Percentiles rank a stretch among this genome's conserved stretches.
Conservation (phyloP, 495 filamentous ascomycete genomes). For the Talaromyces proteolyticus region DNA sequence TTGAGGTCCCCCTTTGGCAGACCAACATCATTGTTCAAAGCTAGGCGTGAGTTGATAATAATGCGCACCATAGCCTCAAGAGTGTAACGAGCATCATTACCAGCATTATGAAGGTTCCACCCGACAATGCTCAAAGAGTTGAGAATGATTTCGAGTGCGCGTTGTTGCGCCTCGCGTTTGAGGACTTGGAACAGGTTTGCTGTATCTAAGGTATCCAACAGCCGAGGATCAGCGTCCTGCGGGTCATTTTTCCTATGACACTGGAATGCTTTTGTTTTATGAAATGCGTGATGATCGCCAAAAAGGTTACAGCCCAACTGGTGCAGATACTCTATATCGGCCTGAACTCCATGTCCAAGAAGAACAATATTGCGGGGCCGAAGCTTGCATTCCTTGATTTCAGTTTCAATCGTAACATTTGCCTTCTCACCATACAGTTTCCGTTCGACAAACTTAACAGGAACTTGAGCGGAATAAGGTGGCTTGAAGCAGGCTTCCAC, state of each 20-base stretch:
- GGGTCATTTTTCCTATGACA: constrained; percentile 32
- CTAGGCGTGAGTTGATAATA: constrained; percentile 30
- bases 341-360: constrained; percentile 65
- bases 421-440: background rate
- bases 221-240: background rate
- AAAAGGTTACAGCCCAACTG: constrained; percentile 45
- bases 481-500: constrained; percentile 45
- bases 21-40: background rate
- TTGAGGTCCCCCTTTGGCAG: background rate
- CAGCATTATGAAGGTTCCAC: constrained; percentile 77
- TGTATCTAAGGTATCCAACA: constrained; percentile 67
- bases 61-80: constrained; percentile 69
- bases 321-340: constrained; percentile 63
- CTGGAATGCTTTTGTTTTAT: background rate
- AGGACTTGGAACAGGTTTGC: constrained; percentile 57
- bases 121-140: constrained; percentile 52
- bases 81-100: constrained; percentile 91
- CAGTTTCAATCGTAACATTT: constrained; percentile 1
- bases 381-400: constrained; percentile 4
- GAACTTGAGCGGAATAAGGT: constrained; percentile 31
- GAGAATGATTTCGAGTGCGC: constrained; percentile 56
- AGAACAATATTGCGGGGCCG: constrained; percentile 60
- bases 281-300: background rate
- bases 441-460: constrained; percentile 2
- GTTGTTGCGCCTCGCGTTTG: constrained; percentile 36